These are phyloP conservation scores for Cyclotella atomus DNA, from an alignment of 108 stramenopile species.

Conservation along the genomic window DNA sequence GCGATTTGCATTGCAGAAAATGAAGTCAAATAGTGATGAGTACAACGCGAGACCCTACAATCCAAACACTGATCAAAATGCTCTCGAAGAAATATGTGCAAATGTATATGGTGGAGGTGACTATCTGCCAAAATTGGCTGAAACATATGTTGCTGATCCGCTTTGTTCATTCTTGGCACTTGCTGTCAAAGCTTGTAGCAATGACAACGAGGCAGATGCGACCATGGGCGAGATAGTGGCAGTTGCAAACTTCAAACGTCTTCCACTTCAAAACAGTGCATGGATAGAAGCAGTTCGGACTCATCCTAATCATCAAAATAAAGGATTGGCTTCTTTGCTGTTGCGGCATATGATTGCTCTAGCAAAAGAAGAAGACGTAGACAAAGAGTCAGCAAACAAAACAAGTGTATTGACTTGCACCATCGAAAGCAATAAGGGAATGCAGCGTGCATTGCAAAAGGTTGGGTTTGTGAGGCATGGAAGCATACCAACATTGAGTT, in stretches of 20 bases:
- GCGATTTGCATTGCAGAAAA: neutral
- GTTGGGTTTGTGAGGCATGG: constrained; percentile 30
- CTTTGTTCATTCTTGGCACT: constrained; percentile 43
- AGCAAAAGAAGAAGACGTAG: constrained; percentile 16
- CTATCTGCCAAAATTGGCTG: constrained; percentile 47
- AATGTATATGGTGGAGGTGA: constrained; percentile 36
- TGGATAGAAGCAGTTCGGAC: constrained; percentile 57
- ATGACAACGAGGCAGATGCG: constrained; percentile 32
- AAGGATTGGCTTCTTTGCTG: constrained; percentile 35
- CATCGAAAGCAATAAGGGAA: constrained; percentile 41
- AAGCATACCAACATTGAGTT: constrained; percentile 24
- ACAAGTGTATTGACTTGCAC: constrained; percentile 49
- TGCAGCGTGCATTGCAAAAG: constrained; percentile 41
- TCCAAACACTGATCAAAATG: constrained; percentile 28
- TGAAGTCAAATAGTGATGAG: neutral
- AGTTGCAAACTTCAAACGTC: constrained; percentile 46
- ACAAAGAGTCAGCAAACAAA: neutral
- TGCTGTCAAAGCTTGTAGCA: constrained; percentile 1
- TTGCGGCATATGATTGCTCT: constrained; percentile 23
- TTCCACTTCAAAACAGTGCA: constrained; percentile 34
- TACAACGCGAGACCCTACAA: constrained; percentile 43
- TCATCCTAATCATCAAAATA: constrained; percentile 39
- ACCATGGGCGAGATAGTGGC: constrained; percentile 30
- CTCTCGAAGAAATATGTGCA: constrained; percentile 48
- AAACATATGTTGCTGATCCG: constrained; percentile 28